These are phyloP conservation scores for Pichia kluyveri DNA, from an alignment of 805 yeast genomes.

Conservation along the genomic window DNA sequence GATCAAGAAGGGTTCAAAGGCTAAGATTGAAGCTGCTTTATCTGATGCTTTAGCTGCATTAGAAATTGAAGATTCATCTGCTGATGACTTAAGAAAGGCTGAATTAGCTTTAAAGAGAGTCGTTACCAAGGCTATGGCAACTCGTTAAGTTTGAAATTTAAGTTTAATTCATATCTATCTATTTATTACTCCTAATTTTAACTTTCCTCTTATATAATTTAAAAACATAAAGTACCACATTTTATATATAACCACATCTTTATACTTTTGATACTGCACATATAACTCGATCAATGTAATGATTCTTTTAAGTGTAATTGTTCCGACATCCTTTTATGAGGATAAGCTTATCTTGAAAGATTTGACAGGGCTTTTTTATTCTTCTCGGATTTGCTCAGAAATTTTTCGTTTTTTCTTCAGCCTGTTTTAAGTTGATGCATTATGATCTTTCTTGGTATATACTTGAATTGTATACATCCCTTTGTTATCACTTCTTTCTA, in stretches of 20 bases:
- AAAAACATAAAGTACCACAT: not conserved
- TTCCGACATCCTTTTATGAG: too few relatives aligned
- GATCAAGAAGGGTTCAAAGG: constrained; percentile 94
- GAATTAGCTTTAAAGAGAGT: constrained; percentile 98
- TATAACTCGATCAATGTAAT: too few relatives aligned
- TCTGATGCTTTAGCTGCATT: constrained; percentile 97
- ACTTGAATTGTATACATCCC: too few relatives aligned
- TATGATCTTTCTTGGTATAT: too few relatives aligned
- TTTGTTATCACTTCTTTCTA: too few relatives aligned
- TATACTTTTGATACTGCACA: not conserved
- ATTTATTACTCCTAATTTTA: not conserved
- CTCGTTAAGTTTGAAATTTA: constrained; percentile 58
- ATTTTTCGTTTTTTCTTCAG: too few relatives aligned
- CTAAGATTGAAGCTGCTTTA: constrained; percentile 94
- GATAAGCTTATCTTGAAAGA: too few relatives aligned
- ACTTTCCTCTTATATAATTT: not conserved
- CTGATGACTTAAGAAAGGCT: constrained; percentile 98
- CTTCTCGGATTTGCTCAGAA: too few relatives aligned
- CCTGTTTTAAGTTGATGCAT: too few relatives aligned
- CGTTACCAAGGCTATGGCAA: constrained; percentile 98
- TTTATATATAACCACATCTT: not conserved
- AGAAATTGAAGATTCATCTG: constrained; percentile 91
- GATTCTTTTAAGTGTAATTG: too few relatives aligned
- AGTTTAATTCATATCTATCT: not conserved
- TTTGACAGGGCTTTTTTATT: too few relatives aligned